Conservation (phyloP, 179 eudicot species). For the Spergularia azorica region DNA sequence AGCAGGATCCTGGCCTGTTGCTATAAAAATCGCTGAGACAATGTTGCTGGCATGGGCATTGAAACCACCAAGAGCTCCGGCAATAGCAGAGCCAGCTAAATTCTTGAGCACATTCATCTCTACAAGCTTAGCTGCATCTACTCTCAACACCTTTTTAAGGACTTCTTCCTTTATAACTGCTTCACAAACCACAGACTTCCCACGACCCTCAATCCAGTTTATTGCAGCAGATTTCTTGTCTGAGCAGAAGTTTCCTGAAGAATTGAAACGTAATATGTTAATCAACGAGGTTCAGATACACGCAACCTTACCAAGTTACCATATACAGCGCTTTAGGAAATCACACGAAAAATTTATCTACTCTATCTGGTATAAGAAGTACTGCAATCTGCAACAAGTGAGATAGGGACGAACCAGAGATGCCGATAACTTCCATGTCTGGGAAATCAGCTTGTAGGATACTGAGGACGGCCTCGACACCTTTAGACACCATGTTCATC, state of each 20-base stretch:
- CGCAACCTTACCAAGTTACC: background rate
- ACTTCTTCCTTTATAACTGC: slow-evolving; percentile 28
- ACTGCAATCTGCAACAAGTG: background rate
- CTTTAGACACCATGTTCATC: slow-evolving; percentile 35
- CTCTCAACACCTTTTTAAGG: slow-evolving; percentile 21
- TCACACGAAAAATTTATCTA: too few relatives aligned
- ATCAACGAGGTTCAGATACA: background rate
- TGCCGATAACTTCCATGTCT: slow-evolving; percentile 31
- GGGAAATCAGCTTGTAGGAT: slow-evolving; percentile 25
- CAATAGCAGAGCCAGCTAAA: slow-evolving; percentile 31
- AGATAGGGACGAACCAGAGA: slow-evolving; percentile 19
- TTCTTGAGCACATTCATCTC: slow-evolving; percentile 31
- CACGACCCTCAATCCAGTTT: slow-evolving; percentile 33
- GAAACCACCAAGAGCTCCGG: slow-evolving; percentile 33
- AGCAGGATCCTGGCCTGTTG: slow-evolving; percentile 31
- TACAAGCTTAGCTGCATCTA: slow-evolving; percentile 20
- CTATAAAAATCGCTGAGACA: slow-evolving; percentile 24
- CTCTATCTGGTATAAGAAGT: too few relatives aligned
- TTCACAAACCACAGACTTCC: slow-evolving; percentile 34
- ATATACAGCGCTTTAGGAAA: too few relatives aligned
- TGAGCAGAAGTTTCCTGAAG: slow-evolving; percentile 31
- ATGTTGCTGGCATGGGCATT: slow-evolving; percentile 34
- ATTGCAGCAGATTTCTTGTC: slow-evolving; percentile 35
- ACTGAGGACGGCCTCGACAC: slow-evolving; percentile 20
- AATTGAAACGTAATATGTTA: background rate